phyloP scores from a whole-genome alignment of 2,329 filamentous ascomycete genomes.

The Fusarium decemcellulare region DNA sequence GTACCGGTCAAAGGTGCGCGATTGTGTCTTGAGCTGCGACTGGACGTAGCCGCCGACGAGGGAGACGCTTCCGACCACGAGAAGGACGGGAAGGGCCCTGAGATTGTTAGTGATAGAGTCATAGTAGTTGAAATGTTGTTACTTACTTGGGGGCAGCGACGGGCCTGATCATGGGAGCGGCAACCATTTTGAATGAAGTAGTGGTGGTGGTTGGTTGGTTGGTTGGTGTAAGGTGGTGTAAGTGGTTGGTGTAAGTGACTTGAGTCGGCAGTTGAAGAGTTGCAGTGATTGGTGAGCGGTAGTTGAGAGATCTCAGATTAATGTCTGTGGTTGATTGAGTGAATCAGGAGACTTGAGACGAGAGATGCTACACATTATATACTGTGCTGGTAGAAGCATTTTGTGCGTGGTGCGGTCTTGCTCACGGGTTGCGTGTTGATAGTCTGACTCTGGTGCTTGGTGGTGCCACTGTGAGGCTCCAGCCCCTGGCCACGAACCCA shows the following conservation, averaged over 20 bases:
- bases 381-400: background rate
- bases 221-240: conserved; percentile 19
- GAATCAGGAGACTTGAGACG: background rate
- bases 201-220: conserved; percentile 4
- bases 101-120: conserved; percentile 10
- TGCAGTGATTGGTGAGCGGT: conserved; percentile 11
- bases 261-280: conserved; percentile 4
- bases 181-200: conserved; percentile 36
- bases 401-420: conserved; percentile 20
- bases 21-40: conserved; percentile 37
- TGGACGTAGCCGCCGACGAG: conserved; percentile 34
- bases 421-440: conserved; percentile 36
- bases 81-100: conserved; percentile 40
- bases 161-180: conserved; percentile 38
- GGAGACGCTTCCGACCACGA: conserved; percentile 42
- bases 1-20: conserved; percentile 42
- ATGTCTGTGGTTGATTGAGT: conserved; percentile 30
- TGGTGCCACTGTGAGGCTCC: conserved; percentile 40
- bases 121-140: background rate
- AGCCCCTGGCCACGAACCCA: conserved; percentile 32
- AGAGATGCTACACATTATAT: conserved; percentile 34
- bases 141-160: conserved; percentile 38
- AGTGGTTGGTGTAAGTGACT: conserved; percentile 34
- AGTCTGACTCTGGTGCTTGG: conserved; percentile 38
- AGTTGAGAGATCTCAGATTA: conserved; percentile 26